Base-by-base conservation (phyloP, 1,284 basidiomycete genomes). In the Sutorius eximius region DNA sequence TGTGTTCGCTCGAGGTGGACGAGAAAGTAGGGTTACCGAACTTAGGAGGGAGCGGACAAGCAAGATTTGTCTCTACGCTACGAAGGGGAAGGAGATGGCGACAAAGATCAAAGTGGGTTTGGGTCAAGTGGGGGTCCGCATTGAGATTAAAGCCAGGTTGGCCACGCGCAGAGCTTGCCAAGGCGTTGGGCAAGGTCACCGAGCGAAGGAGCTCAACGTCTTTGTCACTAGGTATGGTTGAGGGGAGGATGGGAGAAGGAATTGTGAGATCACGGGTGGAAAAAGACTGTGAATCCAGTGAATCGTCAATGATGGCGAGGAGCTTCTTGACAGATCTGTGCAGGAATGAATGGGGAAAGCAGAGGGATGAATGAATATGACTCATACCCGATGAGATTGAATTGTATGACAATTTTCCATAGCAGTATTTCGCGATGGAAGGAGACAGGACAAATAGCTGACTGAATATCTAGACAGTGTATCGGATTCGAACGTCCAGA, bases 331-430 rank as follows among this genome's bases (percentile, higher is more conserved):
- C 69, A 13, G 82, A 80, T 2, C 82, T 83, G 57, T 22, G 36
- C 0, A 30, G 24, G 3, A 27, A 8, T 2, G 32, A 27, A 36
- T 0, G 6, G 9, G 37, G 66, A 75, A 27, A 27, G 24, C 24
- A 27, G 24, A 27, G 24, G 5, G 24, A 27, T 27, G 24, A 27
- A 27, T 3, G 5, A 27, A 27, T 5, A 5, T 27, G 5, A 27
- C n/a, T n/a, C 24, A 15, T 55, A 85, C 81, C 79, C 73, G 55
- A 89, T 86, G 57, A 88, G 69, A 63, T 88, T 88, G 43, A 88
- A 78, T 58, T 88, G 83, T 30, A 88, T 78, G 52, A 88, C 78
- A 13, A 79, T 77, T 56, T 77, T 79, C 86, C 86, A 89, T 12
- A 81, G 76, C 0, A 73, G 64, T 20, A 80, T 75, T 57, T 88